A percentile compares a stretch with the other conserved stretches of the same genome.
phyloP scores from a whole-genome alignment of 106 monocot genomes.

The Vanilla planifolia region DNA sequence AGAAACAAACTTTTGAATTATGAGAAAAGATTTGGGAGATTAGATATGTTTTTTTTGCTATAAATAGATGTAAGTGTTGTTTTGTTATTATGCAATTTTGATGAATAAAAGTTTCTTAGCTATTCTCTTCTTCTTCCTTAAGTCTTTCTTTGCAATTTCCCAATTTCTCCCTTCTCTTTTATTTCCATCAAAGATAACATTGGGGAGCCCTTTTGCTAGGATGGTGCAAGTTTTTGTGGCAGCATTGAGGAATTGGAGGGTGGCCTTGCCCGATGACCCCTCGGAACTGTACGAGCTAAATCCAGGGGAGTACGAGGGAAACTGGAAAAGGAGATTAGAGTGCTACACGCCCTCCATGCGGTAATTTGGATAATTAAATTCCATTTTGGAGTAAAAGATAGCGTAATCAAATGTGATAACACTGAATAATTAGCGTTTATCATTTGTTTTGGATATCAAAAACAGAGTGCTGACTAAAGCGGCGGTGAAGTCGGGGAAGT shows the following conservation, averaged over 20 bases:
- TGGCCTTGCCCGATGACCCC: slow-evolving; percentile 19
- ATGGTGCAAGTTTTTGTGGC: slow-evolving; percentile 43
- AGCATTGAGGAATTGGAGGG: slow-evolving; percentile 27
- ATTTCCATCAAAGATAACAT: slow-evolving; percentile 22
- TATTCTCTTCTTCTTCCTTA: no score
- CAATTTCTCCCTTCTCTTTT: no score
- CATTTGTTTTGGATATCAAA: neutral
- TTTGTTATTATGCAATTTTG: no score
- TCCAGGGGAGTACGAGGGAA: slow-evolving; percentile 12
- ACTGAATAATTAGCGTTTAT: neutral
- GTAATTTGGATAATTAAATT: slow-evolving; percentile 14
- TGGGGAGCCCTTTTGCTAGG: slow-evolving; percentile 43
- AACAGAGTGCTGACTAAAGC: slow-evolving; percentile 54
- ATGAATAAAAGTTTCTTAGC: no score
- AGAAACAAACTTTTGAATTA: no score
- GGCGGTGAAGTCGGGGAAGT: slow-evolving; percentile 21
- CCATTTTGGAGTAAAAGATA: neutral
- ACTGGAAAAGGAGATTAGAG: slow-evolving; percentile 22
- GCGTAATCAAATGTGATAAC: neutral
- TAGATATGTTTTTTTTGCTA: no score
- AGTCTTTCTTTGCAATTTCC: no score
- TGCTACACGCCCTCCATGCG: slow-evolving; percentile 18
- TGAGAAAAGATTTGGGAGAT: no score
- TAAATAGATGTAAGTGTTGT: no score
- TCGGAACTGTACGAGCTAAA: slow-evolving; percentile 31